Conservation (phyloP, 2,329 filamentous ascomycete species). For the Pestalotiopsis sp. region DNA sequence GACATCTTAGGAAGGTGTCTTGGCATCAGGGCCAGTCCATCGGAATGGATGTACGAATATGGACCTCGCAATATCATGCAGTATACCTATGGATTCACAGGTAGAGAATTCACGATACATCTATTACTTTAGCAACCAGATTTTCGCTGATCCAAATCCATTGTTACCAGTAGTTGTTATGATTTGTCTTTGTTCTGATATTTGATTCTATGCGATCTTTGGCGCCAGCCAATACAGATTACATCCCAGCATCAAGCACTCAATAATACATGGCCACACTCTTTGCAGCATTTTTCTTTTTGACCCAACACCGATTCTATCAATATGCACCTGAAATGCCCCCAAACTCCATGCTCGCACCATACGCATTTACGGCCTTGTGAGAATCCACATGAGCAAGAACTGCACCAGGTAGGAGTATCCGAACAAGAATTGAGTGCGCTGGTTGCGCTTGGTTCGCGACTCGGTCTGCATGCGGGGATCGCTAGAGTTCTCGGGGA, state of each 20-base stretch:
- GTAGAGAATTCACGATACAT: background rate
- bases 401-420: slow-evolving; percentile 96
- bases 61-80: background rate
- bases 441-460: slow-evolving; percentile 80
- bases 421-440: slow-evolving; percentile 89
- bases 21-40: background rate
- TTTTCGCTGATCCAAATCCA: background rate
- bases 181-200: background rate
- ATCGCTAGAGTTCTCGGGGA: slow-evolving; percentile 77
- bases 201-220: background rate
- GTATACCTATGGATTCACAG: background rate
- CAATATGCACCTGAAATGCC: background rate
- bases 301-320: background rate
- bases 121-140: too few relatives aligned
- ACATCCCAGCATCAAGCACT: background rate
- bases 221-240: background rate
- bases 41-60: background rate
- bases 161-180: background rate
- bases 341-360: background rate
- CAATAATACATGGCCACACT: background rate
- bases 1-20: slow-evolving; percentile 1
- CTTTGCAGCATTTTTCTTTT: background rate
- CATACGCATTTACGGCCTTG: slow-evolving; percentile 29
- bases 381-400: slow-evolving; percentile 85
- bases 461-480: slow-evolving; percentile 72